Percentiles rank a stretch among this genome's conserved stretches.
Conservation (phyloP, 176 grass and related monocot species). For the Eragrostis curvula region DNA sequence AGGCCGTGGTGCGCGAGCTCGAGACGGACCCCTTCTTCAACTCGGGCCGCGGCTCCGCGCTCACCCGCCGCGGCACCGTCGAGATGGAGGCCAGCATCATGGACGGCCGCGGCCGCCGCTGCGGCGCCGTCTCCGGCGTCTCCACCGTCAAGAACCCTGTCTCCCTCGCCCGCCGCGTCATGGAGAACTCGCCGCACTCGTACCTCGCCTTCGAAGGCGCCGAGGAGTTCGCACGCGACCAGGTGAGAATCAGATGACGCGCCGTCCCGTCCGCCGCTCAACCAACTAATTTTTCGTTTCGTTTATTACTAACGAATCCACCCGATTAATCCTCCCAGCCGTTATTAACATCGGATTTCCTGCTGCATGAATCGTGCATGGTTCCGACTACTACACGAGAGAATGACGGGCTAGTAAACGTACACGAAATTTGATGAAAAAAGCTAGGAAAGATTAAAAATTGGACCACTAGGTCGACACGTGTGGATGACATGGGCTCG, state of each 20-base stretch:
- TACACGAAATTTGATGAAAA: not conserved
- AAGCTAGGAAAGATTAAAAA: not conserved
- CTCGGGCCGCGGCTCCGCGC: constrained; percentile 78
- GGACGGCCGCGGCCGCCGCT: constrained; percentile 79
- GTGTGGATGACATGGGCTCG: constrained; percentile 21
- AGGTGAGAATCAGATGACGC: constrained; percentile 50
- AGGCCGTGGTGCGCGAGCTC: constrained; percentile 84
- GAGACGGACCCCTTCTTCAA: constrained; percentile 93
- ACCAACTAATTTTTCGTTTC: not conserved
- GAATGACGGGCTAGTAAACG: not conserved
- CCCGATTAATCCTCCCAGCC: not conserved
- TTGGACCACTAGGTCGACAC: not conserved
- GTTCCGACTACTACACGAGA: not conserved
- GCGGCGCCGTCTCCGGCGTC: constrained; percentile 88
- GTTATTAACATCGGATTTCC: not conserved
- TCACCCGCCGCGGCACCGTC: constrained; percentile 78
- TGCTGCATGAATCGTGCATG: constrained; percentile 31
- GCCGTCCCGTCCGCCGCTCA: not conserved
- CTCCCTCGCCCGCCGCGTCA: constrained; percentile 78
- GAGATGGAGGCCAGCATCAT: constrained; percentile 99
- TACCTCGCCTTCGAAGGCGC: constrained; percentile 95
- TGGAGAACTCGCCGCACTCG: constrained; percentile 91
- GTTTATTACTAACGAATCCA: not conserved
- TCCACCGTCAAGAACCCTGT: constrained; percentile 87
- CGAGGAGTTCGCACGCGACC: constrained; percentile 82